Evolutionary conservation across 352 stramenopile genomes (phyloP), one percentile per base, ranked within the genome.

Genomic region (Phytophthora boehmeriae): DNA sequence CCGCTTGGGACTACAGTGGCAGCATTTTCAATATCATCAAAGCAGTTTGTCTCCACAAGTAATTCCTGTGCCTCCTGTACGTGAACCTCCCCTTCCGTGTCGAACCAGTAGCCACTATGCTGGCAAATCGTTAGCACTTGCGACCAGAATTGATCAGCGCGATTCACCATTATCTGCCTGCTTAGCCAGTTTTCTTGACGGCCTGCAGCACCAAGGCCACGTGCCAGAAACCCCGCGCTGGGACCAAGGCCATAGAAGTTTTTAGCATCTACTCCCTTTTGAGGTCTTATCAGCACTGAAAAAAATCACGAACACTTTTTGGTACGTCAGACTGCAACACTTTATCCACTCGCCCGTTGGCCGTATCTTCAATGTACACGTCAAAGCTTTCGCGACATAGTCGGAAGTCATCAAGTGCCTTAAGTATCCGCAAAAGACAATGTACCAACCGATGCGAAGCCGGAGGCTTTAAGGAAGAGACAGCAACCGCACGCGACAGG

Each of bases 41-140:
- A 87, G 63, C 54, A 68, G 28, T 54, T 57, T 17, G 32, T 42
- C 49, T 71, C 66, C 16, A 73, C 41, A n/a, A 80, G 58, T 35
- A 79, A 53, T 51, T 82, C 63, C 43, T 86, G 76, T 9, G 69
- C 74, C 57, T 86, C 76, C 11, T 83, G 60, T 16, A 84, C 52
- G 41, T 39, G 36, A 67, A 17, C 35, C 38, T 71, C 56, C 4
- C 54, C 41, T 0, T 57, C 53, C 1, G 71, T 49, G 50, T 80
- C 65, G 10, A 61, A 76, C 78, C 76, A 89, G 5, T 89, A 64
- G 4, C 76, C 78, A 42, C 75, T 74, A 22, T 50, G 39, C 25
- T 46, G 59, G 23, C 70, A 89, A 19, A 64, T 47, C 5, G 22
- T 32, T 14, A 89, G 42, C 27, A 80, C 47, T 28, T 66, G 19